phyloP scores from a whole-genome alignment of 2,329 filamentous ascomycete genomes.

The Colletotrichum sp. region DNA sequence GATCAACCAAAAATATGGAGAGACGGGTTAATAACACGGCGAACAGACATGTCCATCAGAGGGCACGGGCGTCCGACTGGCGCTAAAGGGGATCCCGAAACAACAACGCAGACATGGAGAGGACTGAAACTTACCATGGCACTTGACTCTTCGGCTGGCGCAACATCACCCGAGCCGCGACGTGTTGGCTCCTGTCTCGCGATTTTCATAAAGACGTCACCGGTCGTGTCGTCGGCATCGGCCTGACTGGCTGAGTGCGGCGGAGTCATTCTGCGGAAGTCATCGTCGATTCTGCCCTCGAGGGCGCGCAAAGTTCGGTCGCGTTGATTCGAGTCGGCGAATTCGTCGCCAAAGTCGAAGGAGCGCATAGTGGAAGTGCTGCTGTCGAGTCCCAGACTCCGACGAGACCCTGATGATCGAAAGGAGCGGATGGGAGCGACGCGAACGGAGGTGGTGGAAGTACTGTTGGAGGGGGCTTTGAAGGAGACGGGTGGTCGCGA shows the following conservation, averaged over 20 bases:
- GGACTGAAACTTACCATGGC: slow-evolving; percentile 48
- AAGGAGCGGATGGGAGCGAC: slow-evolving; percentile 61
- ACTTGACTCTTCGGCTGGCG: slow-evolving; percentile 38
- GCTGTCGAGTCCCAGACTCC: slow-evolving; percentile 59
- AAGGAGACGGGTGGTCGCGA: slow-evolving; percentile 55
- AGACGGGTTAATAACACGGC: background rate
- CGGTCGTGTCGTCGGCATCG: slow-evolving; percentile 55
- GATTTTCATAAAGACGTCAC: slow-evolving; percentile 64
- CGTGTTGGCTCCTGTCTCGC: slow-evolving; percentile 56
- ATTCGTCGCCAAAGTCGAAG: slow-evolving; percentile 48
- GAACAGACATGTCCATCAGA: slow-evolving; percentile 6
- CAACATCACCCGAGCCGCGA: slow-evolving; percentile 38
- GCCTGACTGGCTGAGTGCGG: slow-evolving; percentile 38
- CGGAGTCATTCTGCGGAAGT: slow-evolving; percentile 42
- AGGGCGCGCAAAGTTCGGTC: slow-evolving; percentile 56
- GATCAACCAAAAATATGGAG: slow-evolving; percentile 7
- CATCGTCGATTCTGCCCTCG: slow-evolving; percentile 48
- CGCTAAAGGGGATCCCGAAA: slow-evolving; percentile 17
- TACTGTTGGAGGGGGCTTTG: slow-evolving; percentile 40
- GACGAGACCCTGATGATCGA: slow-evolving; percentile 61
- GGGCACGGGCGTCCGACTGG: slow-evolving; percentile 15
- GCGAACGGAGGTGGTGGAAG: slow-evolving; percentile 37
- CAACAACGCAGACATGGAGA: slow-evolving; percentile 9
- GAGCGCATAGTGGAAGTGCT: slow-evolving; percentile 45
- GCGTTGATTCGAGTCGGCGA: slow-evolving; percentile 46